Evolutionary conservation across 2,329 filamentous ascomycete genomes (phyloP), one percentile per base, ranked within the genome.

Genomic region (Phoma sp.): DNA sequence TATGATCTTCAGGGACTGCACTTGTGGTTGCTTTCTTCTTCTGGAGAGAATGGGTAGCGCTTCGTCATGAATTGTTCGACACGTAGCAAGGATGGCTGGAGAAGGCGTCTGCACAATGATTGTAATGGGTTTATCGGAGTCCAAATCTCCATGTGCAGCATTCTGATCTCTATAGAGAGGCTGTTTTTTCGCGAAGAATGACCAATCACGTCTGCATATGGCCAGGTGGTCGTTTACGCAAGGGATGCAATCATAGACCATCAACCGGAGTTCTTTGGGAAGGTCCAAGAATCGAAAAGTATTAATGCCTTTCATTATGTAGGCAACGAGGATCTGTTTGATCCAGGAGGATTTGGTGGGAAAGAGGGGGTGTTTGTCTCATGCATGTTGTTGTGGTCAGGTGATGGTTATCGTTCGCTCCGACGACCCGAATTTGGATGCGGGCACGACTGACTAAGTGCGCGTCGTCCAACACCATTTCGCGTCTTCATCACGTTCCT

Each of bases 221-320:
- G 28, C 36, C 20, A 53, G 21, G 7, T 57, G 48, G 7, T 49
- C 20, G 11, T 42, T 57, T 32, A n/a, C 14, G 42, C 38, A 48
- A 38, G 50, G 49, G 20, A 60, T 52, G 15, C 47, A 32, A 17
- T 60, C 50, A 28, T 60, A 60, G 1, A 57, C 36, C 51, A 57
- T 57, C 9, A 60, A 18, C 2, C 57, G 47, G 9, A 60, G 43
- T 29, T 60, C 57, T 25, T 50, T 55, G 10, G 57, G 57, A 4
- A 60, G 51, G 18, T 56, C 54, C 14, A 56, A 26, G 20, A 60
- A 57, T 18, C 39, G 53, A 28, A 49, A 45, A 1, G 14, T 5
- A 2, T 21, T 15, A n/a, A 21, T 14, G 1, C 7, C 15, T 9
- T 39, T 17, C 28, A 37, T 39, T 21, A 29, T 23, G n/a, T 11